Conservation (phyloP, 83 land plant species). For the Isoetes engelmannii region DNA sequence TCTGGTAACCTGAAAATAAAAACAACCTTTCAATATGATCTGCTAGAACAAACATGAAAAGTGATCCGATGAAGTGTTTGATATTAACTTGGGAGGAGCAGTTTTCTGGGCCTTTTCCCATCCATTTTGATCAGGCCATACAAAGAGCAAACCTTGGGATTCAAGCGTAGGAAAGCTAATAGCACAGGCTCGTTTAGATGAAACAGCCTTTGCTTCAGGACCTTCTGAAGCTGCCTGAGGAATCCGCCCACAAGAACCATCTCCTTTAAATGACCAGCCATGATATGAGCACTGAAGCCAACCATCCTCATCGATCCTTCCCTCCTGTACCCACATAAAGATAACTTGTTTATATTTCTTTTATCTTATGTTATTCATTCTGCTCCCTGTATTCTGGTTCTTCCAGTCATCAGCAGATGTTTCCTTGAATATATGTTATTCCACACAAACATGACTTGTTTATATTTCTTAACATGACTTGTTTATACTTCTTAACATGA, state of each 20-base stretch:
- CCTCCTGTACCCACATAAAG: constrained; percentile 46
- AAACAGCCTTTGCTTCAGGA: constrained; percentile 74
- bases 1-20: constrained; percentile 62
- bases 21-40: too few relatives aligned
- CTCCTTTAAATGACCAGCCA: constrained; percentile 88
- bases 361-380: too few relatives aligned
- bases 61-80: neutral
- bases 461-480: neutral
- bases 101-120: constrained; percentile 64
- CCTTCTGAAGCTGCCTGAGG: constrained; percentile 87
- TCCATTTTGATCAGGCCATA: constrained; percentile 98
- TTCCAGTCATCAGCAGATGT: too few relatives aligned
- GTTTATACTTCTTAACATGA: neutral
- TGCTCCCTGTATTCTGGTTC: too few relatives aligned
- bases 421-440: too few relatives aligned
- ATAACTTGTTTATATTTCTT: too few relatives aligned
- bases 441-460: neutral
- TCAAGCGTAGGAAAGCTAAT: constrained; percentile 61
- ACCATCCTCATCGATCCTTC: constrained; percentile 89
- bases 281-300: constrained; percentile 95
- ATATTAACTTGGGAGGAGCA: constrained; percentile 61
- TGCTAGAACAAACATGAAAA: neutral
- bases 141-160: constrained; percentile 91
- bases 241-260: constrained; percentile 71
- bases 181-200: constrained; percentile 80